Conservation (phyloP, 495 filamentous ascomycete genomes). For the Lepraria neglecta region DNA sequence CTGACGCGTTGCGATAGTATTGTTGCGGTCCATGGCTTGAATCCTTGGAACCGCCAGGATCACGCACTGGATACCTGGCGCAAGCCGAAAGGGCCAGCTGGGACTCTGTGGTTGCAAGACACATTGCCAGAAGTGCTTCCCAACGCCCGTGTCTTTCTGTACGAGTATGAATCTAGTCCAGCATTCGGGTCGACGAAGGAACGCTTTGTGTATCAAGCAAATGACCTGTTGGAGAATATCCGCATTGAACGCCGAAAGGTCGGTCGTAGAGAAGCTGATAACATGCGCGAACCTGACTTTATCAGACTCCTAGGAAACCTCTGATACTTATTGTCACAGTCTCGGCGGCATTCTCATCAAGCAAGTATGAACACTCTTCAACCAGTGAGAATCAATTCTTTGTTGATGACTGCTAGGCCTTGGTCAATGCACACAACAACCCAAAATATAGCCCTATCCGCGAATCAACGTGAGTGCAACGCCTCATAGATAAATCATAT, state of each 20-base stretch:
- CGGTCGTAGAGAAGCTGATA: neutral
- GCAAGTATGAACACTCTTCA: neutral
- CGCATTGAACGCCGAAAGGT: slow-evolving; percentile 8
- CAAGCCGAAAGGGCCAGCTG: slow-evolving; percentile 28
- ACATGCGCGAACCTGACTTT: neutral
- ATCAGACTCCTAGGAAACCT: neutral
- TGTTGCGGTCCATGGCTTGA: slow-evolving; percentile 42
- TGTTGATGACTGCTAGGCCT: neutral
- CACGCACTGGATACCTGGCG: slow-evolving; percentile 34
- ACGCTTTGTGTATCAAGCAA: slow-evolving; percentile 13
- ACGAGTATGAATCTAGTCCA: slow-evolving; percentile 37
- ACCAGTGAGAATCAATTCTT: neutral
- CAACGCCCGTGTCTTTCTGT: slow-evolving; percentile 35
- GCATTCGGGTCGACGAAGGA: slow-evolving; percentile 22
- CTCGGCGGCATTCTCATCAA: slow-evolving; percentile 12
- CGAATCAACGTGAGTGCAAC: slow-evolving; percentile 9
- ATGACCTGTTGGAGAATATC: slow-evolving; percentile 10
- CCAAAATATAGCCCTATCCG: neutral
- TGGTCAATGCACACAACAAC: slow-evolving; percentile 13
- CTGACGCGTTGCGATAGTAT: slow-evolving; percentile 31
- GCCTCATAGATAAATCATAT: neutral
- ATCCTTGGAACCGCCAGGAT: slow-evolving; percentile 25
- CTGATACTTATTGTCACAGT: slow-evolving; percentile 12
- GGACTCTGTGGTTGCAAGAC: slow-evolving; percentile 35
- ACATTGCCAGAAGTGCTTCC: slow-evolving; percentile 33